A percentile compares a stretch with the other conserved stretches of the same genome.
Evolutionary conservation across 768 basidiomycete genomes (phyloP).

Genomic region (Tricholoma sp.): DNA sequence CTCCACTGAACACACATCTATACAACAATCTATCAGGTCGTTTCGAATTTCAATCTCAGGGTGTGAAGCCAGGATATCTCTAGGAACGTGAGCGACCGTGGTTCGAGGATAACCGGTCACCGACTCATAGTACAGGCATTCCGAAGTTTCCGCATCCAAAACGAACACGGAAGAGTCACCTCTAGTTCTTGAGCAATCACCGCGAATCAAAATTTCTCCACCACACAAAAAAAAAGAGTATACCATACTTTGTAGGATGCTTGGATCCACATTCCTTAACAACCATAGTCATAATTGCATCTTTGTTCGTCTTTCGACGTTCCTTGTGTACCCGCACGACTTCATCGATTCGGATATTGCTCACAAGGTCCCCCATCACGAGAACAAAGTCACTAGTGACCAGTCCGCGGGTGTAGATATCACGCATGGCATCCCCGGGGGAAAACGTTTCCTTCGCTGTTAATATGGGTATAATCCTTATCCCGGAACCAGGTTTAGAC

Average conservation of each 20-base stretch:
- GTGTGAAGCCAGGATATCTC: conserved; percentile 66
- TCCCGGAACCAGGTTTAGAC: conserved; percentile 71
- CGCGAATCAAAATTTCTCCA: conserved; percentile 1
- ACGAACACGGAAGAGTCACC: conserved; percentile 78
- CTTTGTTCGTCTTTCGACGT: conserved; percentile 79
- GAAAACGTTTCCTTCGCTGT: conserved; percentile 85
- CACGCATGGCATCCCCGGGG: conserved; percentile 88
- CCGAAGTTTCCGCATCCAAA: conserved; percentile 66
- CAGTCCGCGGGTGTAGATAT: conserved; percentile 88
- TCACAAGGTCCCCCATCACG: conserved; percentile 88
- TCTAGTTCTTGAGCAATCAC: conserved; percentile 42
- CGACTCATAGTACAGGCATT: conserved; percentile 84
- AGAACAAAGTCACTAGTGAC: conserved; percentile 90
- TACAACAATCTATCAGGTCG: conserved; percentile 83
- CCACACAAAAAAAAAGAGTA: background rate
- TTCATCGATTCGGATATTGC: conserved; percentile 87
- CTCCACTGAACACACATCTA: conserved; percentile 94
- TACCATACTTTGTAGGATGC: conserved; percentile 68
- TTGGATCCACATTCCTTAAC: conserved; percentile 70
- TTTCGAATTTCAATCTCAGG: conserved; percentile 83
- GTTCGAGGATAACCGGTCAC: conserved; percentile 65
- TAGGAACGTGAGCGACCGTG: conserved; percentile 60
- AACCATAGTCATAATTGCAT: conserved; percentile 96
- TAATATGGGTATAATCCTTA: conserved; percentile 82
- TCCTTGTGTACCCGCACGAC: conserved; percentile 88